Base-by-base conservation (phyloP, 805 yeast genomes). In the Ascoidea asiatica region DNA sequence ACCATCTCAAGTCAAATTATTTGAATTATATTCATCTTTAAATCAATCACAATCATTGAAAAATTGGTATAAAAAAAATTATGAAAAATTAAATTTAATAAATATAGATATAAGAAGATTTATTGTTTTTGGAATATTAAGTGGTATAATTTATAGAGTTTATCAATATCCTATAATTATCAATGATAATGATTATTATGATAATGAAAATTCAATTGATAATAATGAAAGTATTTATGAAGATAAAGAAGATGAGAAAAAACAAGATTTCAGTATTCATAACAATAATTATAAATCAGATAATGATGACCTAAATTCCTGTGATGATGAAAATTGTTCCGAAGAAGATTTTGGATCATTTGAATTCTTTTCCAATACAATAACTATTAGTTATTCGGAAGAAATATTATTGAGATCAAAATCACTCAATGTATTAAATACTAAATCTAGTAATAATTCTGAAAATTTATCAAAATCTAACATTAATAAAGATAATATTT, bases 31-130 rank as follows among this genome's bases (percentile, higher is more conserved):
- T 58, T 61, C 86, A 42, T 77, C 88, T 1, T 67, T 92, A 46
- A 81, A 80, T 48, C 94, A 82, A 50, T 92, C 95, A 1, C 75
- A 73, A 38, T 72, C 85, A 0, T 67, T 92, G 8, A 77, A 77
- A 48, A 85, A 81, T 20, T 94, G 98, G 97, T 85, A 77, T 56
- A 54, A 70, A 21, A 82, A 77, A 47, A 80, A 92, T 55, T 66
- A 66, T 37, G 72, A 72, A 41, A 61, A 64, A 3, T 63, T 92
- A 17, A 55, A 63, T 20, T 51, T 50, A 17, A 33, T 44, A 5
- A 72, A 77, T 50, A 76, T 94, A 38, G 99, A 92, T 59, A 67
- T 92, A 3, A 69, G 97, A 50, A 65, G 95, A 44, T 85, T 92
- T 53, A 66, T 92, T 19, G 77, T 88, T 18, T 92, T 89, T 66